Conservation (phyloP, 176 grass and related monocot species). For the Pharus latifolius region DNA sequence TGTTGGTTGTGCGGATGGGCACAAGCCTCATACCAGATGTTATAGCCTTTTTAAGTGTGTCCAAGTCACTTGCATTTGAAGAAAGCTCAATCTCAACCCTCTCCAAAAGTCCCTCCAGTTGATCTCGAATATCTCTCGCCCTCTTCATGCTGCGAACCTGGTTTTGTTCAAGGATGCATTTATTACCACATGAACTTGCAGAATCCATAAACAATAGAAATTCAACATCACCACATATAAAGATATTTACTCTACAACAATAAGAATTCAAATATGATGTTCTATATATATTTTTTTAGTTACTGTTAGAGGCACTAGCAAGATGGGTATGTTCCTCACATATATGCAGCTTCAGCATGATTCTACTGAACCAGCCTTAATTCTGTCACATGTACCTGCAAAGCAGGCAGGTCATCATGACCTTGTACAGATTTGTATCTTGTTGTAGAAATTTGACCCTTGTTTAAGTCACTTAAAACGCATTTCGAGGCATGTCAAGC, state of each 20-base stretch:
- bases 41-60: conserved; percentile 76
- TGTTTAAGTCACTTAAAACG: too few relatives aligned
- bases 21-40: conserved; percentile 55
- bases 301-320: not conserved
- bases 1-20: not conserved
- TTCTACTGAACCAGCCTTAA: too few relatives aligned
- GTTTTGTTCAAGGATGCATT: conserved; percentile 4
- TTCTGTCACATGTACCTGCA: too few relatives aligned
- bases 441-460: too few relatives aligned
- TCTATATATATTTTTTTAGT: not conserved
- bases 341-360: too few relatives aligned
- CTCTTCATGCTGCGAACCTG: conserved; percentile 94
- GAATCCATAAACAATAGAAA: not conserved
- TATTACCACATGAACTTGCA: conserved; percentile 3
- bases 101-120: conserved; percentile 85
- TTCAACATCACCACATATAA: not conserved
- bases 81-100: conserved; percentile 90
- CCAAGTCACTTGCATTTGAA: conserved; percentile 62
- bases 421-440: too few relatives aligned
- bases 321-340: not conserved
- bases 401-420: too few relatives aligned
- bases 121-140: conserved; percentile 83
- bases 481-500: too few relatives aligned
- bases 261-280: not conserved
- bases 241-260: not conserved